Conservation (phyloP, 352 stramenopile species). For the Phytophthora citrophthora region DNA sequence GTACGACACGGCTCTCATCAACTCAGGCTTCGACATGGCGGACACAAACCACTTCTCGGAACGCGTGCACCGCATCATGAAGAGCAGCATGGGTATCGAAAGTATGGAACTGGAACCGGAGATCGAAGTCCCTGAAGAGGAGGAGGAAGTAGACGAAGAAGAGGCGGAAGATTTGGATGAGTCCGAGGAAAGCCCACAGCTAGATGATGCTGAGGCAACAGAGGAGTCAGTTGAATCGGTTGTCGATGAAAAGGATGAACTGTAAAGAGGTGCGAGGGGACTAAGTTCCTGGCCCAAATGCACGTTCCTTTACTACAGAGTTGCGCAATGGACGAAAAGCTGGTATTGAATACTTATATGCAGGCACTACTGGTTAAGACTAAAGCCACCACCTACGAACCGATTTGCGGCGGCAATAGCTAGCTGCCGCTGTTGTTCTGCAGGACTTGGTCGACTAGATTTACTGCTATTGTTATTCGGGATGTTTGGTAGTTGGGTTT, state of each 20-base stretch:
- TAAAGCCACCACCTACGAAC: constrained; percentile 94
- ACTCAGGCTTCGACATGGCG: constrained; percentile 96
- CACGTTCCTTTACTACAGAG: constrained; percentile 22
- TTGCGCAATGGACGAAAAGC: constrained; percentile 2
- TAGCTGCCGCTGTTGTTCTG: constrained; percentile 85
- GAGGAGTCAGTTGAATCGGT: constrained; percentile 29
- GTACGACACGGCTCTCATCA: constrained; percentile 97
- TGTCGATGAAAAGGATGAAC: constrained; percentile 71
- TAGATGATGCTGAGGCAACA: constrained; percentile 41
- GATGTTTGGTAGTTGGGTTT: constrained; percentile 36
- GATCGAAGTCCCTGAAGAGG: constrained; percentile 92
- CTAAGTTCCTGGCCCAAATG: constrained; percentile 25
- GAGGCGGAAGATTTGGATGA: constrained; percentile 44
- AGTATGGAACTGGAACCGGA: constrained; percentile 93
- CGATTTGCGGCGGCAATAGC: constrained; percentile 87
- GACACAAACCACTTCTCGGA: constrained; percentile 93
- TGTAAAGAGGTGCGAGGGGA: constrained; percentile 43
- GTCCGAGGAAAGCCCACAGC: constrained; percentile 73
- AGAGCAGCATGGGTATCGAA: constrained; percentile 92
- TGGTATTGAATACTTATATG: constrained; percentile 14
- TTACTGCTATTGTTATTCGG: constrained; percentile 48
- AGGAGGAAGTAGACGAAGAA: constrained; percentile 54
- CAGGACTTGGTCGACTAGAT: constrained; percentile 49
- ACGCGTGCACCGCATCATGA: constrained; percentile 95
- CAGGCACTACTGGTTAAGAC: constrained; percentile 85